Percentiles rank a stretch among this genome's conserved stretches.
Evolutionary conservation across 208 protist species (phyloP).

Genomic region (Acanthamoeba culbertsoni): DNA sequence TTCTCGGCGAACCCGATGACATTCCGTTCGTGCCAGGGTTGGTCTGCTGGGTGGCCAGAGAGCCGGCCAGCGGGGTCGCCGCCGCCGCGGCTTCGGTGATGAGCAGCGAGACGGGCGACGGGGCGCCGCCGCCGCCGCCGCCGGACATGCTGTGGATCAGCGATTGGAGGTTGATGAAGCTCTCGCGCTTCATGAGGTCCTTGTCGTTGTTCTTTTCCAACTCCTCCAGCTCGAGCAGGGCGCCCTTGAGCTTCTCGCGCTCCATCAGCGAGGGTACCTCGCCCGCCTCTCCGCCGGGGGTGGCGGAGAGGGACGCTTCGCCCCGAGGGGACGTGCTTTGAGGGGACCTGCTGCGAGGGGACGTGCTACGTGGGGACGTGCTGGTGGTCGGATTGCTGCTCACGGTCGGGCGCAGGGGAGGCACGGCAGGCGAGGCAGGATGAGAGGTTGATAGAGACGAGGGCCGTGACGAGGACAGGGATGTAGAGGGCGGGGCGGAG

Average conservation of each 20-base stretch:
- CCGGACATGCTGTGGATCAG: not conserved
- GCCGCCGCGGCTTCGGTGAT: not conserved
- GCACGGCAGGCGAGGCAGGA: too few relatives aligned
- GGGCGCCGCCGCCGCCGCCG: not conserved
- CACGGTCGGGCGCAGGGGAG: too few relatives aligned
- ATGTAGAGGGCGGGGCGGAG: too few relatives aligned
- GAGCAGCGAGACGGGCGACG: not conserved
- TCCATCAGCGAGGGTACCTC: too few relatives aligned
- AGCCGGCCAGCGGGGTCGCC: not conserved
- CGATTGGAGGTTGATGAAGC: slow-evolving; percentile 17
- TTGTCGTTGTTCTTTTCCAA: not conserved
- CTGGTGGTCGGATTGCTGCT: too few relatives aligned
- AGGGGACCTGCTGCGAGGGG: too few relatives aligned
- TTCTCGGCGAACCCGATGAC: not conserved
- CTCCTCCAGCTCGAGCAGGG: slow-evolving; percentile 14
- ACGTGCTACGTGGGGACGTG: too few relatives aligned
- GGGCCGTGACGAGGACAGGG: too few relatives aligned
- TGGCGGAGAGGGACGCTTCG: too few relatives aligned
- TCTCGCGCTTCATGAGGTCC: slow-evolving; percentile 18
- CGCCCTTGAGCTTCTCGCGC: not conserved
- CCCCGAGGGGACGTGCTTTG: too few relatives aligned
- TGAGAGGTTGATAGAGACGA: too few relatives aligned
- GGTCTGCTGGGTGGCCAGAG: not conserved
- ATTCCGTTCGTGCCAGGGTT: not conserved
- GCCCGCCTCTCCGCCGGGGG: too few relatives aligned